phyloP scores from a whole-genome alignment of 2,329 filamentous ascomycete genomes.

The Fusarium nanum region DNA sequence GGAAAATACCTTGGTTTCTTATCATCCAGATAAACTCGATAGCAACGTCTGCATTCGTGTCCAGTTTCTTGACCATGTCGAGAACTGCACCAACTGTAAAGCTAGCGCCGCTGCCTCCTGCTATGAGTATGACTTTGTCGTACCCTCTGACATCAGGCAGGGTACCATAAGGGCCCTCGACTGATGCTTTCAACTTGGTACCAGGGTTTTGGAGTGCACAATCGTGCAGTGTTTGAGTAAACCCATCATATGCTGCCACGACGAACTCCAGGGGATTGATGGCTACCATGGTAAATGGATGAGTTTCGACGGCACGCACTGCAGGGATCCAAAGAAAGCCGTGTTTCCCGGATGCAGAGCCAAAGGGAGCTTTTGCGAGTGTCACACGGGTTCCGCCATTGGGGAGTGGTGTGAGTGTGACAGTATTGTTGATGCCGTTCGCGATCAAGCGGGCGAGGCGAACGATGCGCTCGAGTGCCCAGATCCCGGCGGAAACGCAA shows the following conservation, averaged over 20 bases:
- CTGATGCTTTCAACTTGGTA: conserved; percentile 59
- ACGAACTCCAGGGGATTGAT: conserved; percentile 67
- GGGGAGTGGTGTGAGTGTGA: conserved; percentile 64
- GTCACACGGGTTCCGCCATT: conserved; percentile 67
- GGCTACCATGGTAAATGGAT: conserved; percentile 71
- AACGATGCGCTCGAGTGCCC: conserved; percentile 63
- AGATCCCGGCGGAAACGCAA: conserved; percentile 58
- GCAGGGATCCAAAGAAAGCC: conserved; percentile 73
- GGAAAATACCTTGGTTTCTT: conserved; percentile 48
- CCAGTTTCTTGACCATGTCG: conserved; percentile 49
- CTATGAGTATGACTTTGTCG: conserved; percentile 68
- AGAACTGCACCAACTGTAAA: conserved; percentile 61
- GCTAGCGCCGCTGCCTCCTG: conserved; percentile 70
- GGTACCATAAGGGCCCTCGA: conserved; percentile 70
- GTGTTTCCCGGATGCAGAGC: conserved; percentile 67
- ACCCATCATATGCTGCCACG: conserved; percentile 68
- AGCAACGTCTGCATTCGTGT: conserved; percentile 35
- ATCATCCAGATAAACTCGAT: conserved; percentile 58
- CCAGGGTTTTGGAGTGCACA: conserved; percentile 64
- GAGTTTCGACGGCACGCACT: conserved; percentile 67
- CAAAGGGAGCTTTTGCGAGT: conserved; percentile 60
- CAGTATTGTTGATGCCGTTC: conserved; percentile 63
- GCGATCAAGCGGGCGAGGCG: conserved; percentile 57
- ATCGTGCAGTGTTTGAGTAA: conserved; percentile 66
- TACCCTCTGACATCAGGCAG: conserved; percentile 63